Evolutionary conservation across 345 rosid species (phyloP), one percentile per base, ranked within the genome.

Genomic region (Murraya koenigii): DNA sequence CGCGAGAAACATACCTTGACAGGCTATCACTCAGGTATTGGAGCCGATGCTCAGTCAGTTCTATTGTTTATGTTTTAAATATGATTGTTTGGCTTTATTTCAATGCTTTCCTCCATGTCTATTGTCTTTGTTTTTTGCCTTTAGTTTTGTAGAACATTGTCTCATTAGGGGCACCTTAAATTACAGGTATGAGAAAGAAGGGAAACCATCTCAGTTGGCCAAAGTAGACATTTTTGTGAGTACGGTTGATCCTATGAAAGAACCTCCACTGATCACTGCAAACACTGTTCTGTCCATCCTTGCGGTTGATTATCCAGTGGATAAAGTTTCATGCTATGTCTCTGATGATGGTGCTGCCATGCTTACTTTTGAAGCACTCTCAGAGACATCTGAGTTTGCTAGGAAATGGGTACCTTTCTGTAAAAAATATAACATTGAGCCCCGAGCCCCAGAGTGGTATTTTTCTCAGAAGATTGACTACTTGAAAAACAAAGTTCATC

Each of bases 281-380:
- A 96, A 96, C 84, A 96, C 99, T 1, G 98, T 96, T 69, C 90
- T 96, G 71, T 96, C 99, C 20, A 94, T 96, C 82, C 98, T 96
- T 38, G 95, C 99, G 0, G 99, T 94, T 80, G 99, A 96, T 82
- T 96, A 96, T 87, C 99, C 99, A 0, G 91, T 91, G 13, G 99
- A 96, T 79, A 91, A 88, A 75, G 97, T 96, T 75, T 90, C 97
- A 75, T 96, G 99, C 80, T 96, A 96, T 81, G 99, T 96, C 56
- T 94, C 99, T 19, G 99, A 96, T 78, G 99, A 96, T 81, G 99
- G 99, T 85, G 99, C 99, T 77, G 98, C 99, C 26, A 96, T 96
- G 99, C 99, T 96, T 77, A 96, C 99, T 26, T 96, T 96, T 66
- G 98, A 96, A 84, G 98, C 99, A 61, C 98, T 96, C 28, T 96